Conservation (phyloP, 2,329 filamentous ascomycete genomes). For the Penicillium sp. region DNA sequence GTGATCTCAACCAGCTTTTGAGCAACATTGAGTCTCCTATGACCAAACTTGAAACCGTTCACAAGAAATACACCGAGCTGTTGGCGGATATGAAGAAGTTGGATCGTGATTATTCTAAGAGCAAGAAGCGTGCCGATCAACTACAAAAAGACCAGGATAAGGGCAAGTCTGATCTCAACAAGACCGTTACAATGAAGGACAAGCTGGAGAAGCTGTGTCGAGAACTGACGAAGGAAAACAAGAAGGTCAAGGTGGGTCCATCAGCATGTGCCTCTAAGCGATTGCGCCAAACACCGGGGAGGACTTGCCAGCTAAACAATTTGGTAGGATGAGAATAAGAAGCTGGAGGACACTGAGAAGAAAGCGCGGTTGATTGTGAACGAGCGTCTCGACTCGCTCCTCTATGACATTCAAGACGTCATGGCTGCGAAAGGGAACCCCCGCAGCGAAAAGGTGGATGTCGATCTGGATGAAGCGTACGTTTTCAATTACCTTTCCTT, state of each 20-base stretch:
- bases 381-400: slow-evolving; percentile 68
- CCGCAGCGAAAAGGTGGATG: slow-evolving; percentile 68
- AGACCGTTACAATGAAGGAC: slow-evolving; percentile 83
- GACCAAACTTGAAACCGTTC: slow-evolving; percentile 81
- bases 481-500: slow-evolving; percentile 28
- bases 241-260: slow-evolving; percentile 76
- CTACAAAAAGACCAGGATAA: slow-evolving; percentile 95
- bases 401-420: slow-evolving; percentile 77
- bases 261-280: neutral
- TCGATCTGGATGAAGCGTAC: slow-evolving; percentile 83
- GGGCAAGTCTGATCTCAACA: slow-evolving; percentile 75
- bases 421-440: slow-evolving; percentile 79
- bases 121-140: slow-evolving; percentile 88
- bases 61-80: slow-evolving; percentile 83
- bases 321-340: slow-evolving; percentile 77
- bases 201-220: slow-evolving; percentile 93
- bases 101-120: slow-evolving; percentile 87
- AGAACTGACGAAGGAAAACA: slow-evolving; percentile 92
- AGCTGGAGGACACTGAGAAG: slow-evolving; percentile 75
- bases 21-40: slow-evolving; percentile 81
- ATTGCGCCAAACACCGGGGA: neutral
- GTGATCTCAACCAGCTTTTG: slow-evolving; percentile 78
- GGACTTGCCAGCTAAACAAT: slow-evolving; percentile 3
- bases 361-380: slow-evolving; percentile 75
- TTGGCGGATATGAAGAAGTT: slow-evolving; percentile 90